A percentile compares a stretch with the other conserved stretches of the same genome.
These are phyloP conservation scores for Malus hybrid DNA, from an alignment of 331 rosid genomes.

Conservation along the genomic window DNA sequence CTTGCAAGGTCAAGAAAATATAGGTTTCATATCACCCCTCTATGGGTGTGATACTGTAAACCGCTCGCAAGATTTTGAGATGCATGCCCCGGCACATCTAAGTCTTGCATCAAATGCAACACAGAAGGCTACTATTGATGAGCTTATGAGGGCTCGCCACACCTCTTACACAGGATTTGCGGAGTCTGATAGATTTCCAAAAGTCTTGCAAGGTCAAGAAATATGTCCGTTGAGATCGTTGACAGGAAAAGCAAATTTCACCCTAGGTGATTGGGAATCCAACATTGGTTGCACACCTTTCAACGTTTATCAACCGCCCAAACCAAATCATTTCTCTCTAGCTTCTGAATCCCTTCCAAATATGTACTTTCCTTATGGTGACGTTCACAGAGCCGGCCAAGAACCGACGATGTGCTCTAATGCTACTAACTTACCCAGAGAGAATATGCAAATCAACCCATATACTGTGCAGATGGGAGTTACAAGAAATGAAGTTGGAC, in stretches of 20 bases:
- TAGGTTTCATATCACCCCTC: constrained; percentile 69
- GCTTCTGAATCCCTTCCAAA: constrained; percentile 44
- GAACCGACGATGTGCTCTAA: constrained; percentile 38
- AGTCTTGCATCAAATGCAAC: constrained; percentile 40
- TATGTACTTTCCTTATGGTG: constrained; percentile 53
- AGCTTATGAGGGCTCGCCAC: constrained; percentile 55
- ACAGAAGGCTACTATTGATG: constrained; percentile 45
- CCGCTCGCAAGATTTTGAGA: constrained; percentile 59
- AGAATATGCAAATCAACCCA: constrained; percentile 29
- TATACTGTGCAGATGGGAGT: constrained; percentile 43
- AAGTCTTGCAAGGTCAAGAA: constrained; percentile 99
- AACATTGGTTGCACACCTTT: constrained; percentile 39
- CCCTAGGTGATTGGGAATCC: constrained; percentile 61
- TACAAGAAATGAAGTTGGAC: constrained; percentile 44
- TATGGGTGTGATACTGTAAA: constrained; percentile 70
- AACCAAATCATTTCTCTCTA: constrained; percentile 37
- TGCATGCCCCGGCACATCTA: constrained; percentile 46
- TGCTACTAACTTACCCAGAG: constrained; percentile 39
- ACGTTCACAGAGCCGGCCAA: constrained; percentile 46
- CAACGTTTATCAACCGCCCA: constrained; percentile 54
- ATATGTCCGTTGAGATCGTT: constrained; percentile 68
- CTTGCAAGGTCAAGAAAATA: constrained; percentile 99
- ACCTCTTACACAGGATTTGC: constrained; percentile 59
- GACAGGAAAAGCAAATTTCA: constrained; percentile 51
- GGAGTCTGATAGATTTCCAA: constrained; percentile 65